These are phyloP conservation scores for Fusarium sp. DNA, from an alignment of 2,329 filamentous ascomycete genomes.

Conservation along the genomic window DNA sequence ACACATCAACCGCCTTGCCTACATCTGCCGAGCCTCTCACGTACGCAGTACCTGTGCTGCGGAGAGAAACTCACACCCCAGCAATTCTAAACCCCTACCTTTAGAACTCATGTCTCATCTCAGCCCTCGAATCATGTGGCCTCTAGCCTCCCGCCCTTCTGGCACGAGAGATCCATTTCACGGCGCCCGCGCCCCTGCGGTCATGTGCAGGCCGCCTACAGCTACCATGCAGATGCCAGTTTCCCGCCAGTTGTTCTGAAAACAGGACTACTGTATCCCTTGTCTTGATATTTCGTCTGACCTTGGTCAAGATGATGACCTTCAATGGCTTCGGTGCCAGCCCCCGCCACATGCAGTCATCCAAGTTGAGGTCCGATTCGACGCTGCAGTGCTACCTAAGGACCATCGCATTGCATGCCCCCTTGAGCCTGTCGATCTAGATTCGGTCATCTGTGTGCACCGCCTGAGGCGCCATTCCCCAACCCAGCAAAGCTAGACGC, in stretches of 20 bases:
- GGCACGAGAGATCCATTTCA: conserved; percentile 6
- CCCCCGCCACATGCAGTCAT: background rate
- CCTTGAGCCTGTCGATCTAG: background rate
- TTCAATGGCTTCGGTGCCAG: conserved; percentile 8
- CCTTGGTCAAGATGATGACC: conserved; percentile 21
- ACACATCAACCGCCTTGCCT: background rate
- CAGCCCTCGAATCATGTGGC: background rate
- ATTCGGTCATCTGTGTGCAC: conserved; percentile 11
- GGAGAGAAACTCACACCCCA: background rate
- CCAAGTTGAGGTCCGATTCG: background rate
- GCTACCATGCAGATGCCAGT: conserved; percentile 7
- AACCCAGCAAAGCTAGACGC: conserved; percentile 17
- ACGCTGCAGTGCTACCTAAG: background rate
- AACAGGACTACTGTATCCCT: conserved; percentile 8
- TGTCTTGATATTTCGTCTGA: conserved; percentile 4
- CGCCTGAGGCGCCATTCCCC: conserved; percentile 1
- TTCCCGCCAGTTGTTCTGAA: conserved; percentile 21
- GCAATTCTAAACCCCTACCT: background rate
- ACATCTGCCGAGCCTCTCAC: background rate
- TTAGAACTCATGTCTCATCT: conserved; percentile 8
- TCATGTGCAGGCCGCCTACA: conserved; percentile 14
- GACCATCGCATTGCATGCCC: background rate
- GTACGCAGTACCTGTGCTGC: background rate
- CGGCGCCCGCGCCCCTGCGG: conserved; percentile 10
- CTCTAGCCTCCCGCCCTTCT: conserved; percentile 10